Evolutionary conservation across 345 rosid species (phyloP), one percentile per base, ranked within the genome.

Genomic region (Brassica nigra): DNA sequence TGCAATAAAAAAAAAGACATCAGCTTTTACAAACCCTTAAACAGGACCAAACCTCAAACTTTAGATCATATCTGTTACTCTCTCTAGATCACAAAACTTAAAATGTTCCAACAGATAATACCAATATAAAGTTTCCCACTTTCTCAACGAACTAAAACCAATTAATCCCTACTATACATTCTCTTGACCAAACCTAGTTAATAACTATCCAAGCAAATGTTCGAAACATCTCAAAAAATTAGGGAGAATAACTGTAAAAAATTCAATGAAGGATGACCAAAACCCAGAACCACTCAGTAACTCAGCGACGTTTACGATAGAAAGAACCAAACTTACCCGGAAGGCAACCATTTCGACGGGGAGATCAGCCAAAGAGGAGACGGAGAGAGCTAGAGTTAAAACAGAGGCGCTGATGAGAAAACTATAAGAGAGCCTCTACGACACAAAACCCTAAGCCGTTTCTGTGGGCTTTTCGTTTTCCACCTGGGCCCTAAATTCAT

Each of bases 341-440:
- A 76, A 81, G 11, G 59, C 64, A 61, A n/a, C 80, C 80, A 81
- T 81, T 76, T 76, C 47, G 1, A 42, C 30, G 34, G 70, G n/a
- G 80, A 75, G 79, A 37, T 75, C 16, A 80, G 30, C 34, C 29
- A 6, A 39, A 20, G n/a, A 20, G 28, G 69, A 66, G 5, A 59
- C 42, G 6, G 34, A 74, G 34, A 74, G 73, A 34, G 64, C 27
- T 10, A 39, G 75, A 33, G 58, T 70, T 42, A 8, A 9, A 10
- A 52, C 64, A 44, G 78, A 31, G 78, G 74, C 74, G 74, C 36
- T 28, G 30, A 74, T 33, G 70, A 27, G 3, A 61, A 61, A 67
- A 31, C 62, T 73, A 66, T 73, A 59, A 59, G 44, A 57, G 12
- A 18, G 18, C 23, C 58, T 57, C 2, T 20, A 9, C 0, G 7